Conservation (phyloP, 352 stramenopile species). For the Bremia lactucae region DNA sequence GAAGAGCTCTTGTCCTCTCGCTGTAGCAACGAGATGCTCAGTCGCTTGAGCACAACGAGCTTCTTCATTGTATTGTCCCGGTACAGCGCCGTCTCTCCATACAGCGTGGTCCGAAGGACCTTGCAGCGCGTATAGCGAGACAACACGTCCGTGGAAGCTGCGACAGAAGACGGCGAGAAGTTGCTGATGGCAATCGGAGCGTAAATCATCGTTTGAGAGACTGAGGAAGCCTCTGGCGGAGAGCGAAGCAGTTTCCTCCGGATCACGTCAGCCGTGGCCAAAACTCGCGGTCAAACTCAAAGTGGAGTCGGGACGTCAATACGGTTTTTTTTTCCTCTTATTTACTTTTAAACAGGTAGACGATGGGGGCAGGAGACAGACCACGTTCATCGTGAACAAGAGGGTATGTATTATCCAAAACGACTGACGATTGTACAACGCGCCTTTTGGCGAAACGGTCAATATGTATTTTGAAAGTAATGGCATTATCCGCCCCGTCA, state of each 20-base stretch:
- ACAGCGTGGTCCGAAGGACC: slow-evolving; percentile 39
- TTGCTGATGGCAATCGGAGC: slow-evolving; percentile 10
- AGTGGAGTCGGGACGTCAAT: too few species aligned
- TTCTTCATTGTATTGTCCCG: slow-evolving; percentile 27
- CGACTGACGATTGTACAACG: neutral
- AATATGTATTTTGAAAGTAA: neutral
- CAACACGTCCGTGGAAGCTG: slow-evolving; percentile 5
- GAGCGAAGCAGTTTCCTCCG: slow-evolving; percentile 17
- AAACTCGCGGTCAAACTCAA: too few species aligned
- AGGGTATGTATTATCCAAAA: neutral
- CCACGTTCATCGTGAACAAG: neutral
- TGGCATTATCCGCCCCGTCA: slow-evolving; percentile 18
- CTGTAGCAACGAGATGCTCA: slow-evolving; percentile 27
- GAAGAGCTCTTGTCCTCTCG: slow-evolving; percentile 16
- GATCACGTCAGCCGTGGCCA: slow-evolving; percentile 1
- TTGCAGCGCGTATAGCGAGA: slow-evolving; percentile 30
- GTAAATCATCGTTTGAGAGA: slow-evolving; percentile 12
- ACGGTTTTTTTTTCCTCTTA: neutral
- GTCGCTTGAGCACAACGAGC: slow-evolving; percentile 48
- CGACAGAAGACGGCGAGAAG: slow-evolving; percentile 3
- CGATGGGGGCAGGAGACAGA: slow-evolving; percentile 2
- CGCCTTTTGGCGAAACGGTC: too few species aligned
- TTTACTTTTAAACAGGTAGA: too few species aligned
- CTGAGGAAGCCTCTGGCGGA: slow-evolving; percentile 6
- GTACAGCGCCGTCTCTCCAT: slow-evolving; percentile 47